These are phyloP conservation scores for Ustulina deusta DNA, from an alignment of 2,329 filamentous ascomycete genomes.

Conservation along the genomic window DNA sequence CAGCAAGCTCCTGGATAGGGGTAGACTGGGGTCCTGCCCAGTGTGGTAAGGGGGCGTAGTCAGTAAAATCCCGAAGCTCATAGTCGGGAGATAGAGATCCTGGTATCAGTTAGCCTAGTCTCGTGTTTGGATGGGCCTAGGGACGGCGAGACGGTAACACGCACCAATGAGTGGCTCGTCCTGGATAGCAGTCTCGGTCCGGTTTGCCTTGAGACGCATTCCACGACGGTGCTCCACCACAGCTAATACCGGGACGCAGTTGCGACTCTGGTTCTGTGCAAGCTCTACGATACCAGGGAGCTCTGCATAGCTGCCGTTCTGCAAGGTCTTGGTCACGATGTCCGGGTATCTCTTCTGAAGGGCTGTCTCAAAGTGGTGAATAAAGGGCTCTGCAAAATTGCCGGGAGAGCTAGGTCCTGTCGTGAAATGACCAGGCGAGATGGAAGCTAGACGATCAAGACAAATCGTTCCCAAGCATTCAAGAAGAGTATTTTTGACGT, in stretches of 20 bases:
- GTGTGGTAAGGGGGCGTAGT: conserved; percentile 65
- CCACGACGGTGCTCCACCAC: conserved; percentile 64
- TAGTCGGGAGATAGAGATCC: conserved; percentile 3
- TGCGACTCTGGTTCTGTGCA: conserved; percentile 59
- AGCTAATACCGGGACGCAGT: conserved; percentile 66
- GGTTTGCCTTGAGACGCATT: conserved; percentile 57
- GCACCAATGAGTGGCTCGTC: conserved; percentile 61
- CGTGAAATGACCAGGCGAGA: conserved; percentile 61
- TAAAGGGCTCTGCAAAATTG: conserved; percentile 55
- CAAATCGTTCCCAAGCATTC: conserved; percentile 67
- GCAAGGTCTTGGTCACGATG: conserved; percentile 62
- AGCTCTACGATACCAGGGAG: conserved; percentile 61
- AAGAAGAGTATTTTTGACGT: conserved; percentile 69
- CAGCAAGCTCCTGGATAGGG: conserved; percentile 59
- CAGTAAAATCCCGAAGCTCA: conserved; percentile 58
- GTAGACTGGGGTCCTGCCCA: conserved; percentile 56
- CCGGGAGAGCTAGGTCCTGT: conserved; percentile 33
- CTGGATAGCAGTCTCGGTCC: conserved; percentile 55
- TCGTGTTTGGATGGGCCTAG: not conserved
- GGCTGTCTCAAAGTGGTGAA: conserved; percentile 61
- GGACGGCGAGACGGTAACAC: conserved; percentile 41
- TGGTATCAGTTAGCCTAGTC: conserved; percentile 13
- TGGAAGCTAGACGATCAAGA: conserved; percentile 65
- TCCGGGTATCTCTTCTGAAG: conserved; percentile 54
- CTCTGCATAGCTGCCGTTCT: conserved; percentile 63